Evolutionary conservation across 176 grass and related monocot species (phyloP).

Genomic region (Juncus effusus): DNA sequence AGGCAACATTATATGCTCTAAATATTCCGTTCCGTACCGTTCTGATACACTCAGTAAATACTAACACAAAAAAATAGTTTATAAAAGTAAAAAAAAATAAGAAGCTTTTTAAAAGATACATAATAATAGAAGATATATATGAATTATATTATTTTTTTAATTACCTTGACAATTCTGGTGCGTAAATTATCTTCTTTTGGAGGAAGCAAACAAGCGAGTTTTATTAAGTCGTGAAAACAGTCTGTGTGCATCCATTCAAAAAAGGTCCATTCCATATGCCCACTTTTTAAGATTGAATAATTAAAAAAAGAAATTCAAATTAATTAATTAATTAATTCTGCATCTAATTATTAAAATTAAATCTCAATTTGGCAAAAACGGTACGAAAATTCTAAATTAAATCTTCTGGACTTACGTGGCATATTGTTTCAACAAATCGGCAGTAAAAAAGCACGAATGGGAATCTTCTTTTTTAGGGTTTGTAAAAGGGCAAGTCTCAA

Average conservation of each 20-base stretch:
- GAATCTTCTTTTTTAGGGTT: constrained; percentile 39
- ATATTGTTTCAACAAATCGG: constrained; percentile 71
- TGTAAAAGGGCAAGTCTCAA: constrained; percentile 67
- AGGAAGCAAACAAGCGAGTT: constrained; percentile 79
- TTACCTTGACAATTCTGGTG: constrained; percentile 76
- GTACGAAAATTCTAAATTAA: background rate
- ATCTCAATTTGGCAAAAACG: background rate
- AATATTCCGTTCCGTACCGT: constrained; percentile 69
- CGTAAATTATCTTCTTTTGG: constrained; percentile 81
- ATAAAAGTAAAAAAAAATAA: constrained; percentile 18
- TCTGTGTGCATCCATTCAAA: constrained; percentile 99
- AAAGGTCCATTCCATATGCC: constrained; percentile 68
- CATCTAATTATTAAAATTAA: background rate
- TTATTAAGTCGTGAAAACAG: constrained; percentile 86
- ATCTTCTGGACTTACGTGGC: constrained; percentile 37
- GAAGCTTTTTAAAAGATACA: too few species aligned
- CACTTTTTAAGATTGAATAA: constrained; percentile 38
- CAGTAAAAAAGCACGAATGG: constrained; percentile 46
- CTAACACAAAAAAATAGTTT: constrained; percentile 27
- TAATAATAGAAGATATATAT: background rate
- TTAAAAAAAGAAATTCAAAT: constrained; percentile 7
- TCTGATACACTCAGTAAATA: constrained; percentile 78
- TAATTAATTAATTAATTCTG: constrained; percentile 17
- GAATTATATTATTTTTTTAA: constrained; percentile 9
- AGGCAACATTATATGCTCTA: constrained; percentile 87